Evolutionary conservation across 106 monocot species (phyloP), one percentile per base, ranked within the genome.

Genomic region (Ottelia alismoides): DNA sequence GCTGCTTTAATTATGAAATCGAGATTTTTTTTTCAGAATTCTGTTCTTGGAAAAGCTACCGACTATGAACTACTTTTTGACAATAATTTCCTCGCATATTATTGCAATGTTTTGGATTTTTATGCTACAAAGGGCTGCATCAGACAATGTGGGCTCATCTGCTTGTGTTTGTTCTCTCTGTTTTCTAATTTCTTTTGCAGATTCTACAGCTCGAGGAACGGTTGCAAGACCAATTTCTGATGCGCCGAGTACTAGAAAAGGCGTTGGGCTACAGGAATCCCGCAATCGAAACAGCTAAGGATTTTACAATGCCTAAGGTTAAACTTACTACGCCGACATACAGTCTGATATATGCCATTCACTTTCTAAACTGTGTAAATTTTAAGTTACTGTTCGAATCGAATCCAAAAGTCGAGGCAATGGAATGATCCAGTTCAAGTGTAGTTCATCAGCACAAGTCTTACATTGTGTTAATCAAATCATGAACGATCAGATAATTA

Each of bases 171-270:
- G 21, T 24, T 20, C 19, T 24, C 3, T 22, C 22, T 22, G 1
- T 2, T 28, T 20, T 0, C 2, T 32, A 1, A 54, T 31, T 14
- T 50, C 19, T 28, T 56, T 19, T 66, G 57, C 72, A 98, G 96
- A 98, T 98, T 72, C 20, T 72, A 40, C 79, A 82, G 49, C 81
- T 98, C 21, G 96, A 98, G 67, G 77, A 74, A 69, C 56, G 70
- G 47, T 62, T 98, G 26, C 73, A 82, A 60, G 82, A 78, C 66
- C 96, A 89, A 29, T 26, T 76, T 65, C 51, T 45, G 6, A 67
- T 74, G 47, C 78, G 85, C 9, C 62, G 28, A 31, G 62, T 62
- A 56, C 64, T 98, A 30, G 89, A 98, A 63, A 82, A 82, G 45
- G 85, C 82, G 52, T 28, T 98, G 73, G 96, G 85, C 46, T 75